phyloP scores from a whole-genome alignment of 176 grass and related monocot species.

The Bromus sterilis region DNA sequence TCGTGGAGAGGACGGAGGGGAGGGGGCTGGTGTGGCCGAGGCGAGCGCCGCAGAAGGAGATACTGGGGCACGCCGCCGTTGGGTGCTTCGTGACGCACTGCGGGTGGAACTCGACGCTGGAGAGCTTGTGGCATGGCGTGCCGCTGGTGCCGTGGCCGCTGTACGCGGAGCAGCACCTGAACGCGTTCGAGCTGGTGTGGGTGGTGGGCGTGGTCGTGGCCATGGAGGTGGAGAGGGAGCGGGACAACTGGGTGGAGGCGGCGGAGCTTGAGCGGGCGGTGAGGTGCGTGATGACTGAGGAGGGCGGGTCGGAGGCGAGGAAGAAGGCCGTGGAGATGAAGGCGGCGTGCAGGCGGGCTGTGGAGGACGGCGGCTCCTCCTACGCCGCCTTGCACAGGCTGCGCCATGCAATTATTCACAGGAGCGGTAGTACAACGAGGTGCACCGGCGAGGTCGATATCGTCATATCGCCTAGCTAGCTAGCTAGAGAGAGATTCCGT shows the following conservation, averaged over 20 bases:
- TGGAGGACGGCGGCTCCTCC: conserved; percentile 25
- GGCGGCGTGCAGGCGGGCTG: conserved; percentile 19
- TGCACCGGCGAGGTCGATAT: neutral
- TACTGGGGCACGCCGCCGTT: conserved; percentile 36
- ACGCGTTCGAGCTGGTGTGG: conserved; percentile 36
- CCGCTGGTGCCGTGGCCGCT: conserved; percentile 46
- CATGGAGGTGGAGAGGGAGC: neutral
- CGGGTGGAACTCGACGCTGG: conserved; percentile 55
- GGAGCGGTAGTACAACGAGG: neutral
- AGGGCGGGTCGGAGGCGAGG: conserved; percentile 14
- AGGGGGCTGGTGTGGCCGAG: conserved; percentile 28
- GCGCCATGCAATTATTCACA: conserved; percentile 8
- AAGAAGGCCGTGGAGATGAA: conserved; percentile 28
- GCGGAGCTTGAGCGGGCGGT: conserved; percentile 45
- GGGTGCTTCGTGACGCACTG: conserved; percentile 67
- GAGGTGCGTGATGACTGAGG: conserved; percentile 28
- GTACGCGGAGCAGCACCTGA: conserved; percentile 63
- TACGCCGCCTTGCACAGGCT: conserved; percentile 2
- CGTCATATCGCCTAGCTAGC: too few species aligned
- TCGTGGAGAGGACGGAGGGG: conserved; percentile 34
- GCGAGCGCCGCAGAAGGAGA: conserved; percentile 44
- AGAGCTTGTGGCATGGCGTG: conserved; percentile 48
- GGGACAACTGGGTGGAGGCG: conserved; percentile 21
- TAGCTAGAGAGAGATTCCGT: too few species aligned
- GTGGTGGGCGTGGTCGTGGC: conserved; percentile 20